Base-by-base conservation (phyloP, 768 basidiomycete species). In the Tylopilus sp. region DNA sequence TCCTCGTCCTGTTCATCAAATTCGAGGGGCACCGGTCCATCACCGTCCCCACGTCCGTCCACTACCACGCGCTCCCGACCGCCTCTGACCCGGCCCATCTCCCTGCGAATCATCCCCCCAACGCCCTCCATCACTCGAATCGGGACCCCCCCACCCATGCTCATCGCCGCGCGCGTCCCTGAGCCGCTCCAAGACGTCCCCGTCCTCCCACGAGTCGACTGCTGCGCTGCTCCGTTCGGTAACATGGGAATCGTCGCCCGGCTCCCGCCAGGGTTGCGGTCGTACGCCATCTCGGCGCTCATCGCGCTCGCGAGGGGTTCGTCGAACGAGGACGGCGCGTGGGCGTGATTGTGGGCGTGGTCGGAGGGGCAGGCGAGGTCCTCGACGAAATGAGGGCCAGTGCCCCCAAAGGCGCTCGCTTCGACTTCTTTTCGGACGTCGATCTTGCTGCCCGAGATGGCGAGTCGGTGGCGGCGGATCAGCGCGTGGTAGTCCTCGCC, bases 401-500 rank as follows among this genome's bases (percentile, higher is more conserved):
- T 38, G 7, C 56, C 21, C 6, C 71, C 25, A 53, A 78, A 81
- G 0, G 83, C 81, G 52, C 76, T 83, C 36, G 86, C 78, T 61
- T 86, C 82, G 9, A 93, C 86, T 45, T 87, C 82, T 45, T 76
- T 78, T 17, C 89, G 80, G 8, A 92, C 90, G 14, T 85, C 81
- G 50, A 93, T 79, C 76, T 80, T 83, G 33, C 63, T 45, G 2
- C 79, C 82, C 1, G 74, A 68, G 30, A 85, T 74, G 52, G 84
- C 82, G 42, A 88, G 75, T 49, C 82, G 80, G 55, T 80, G 81
- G 4, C 78, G 76, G 30, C 83, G 82, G 33, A 86, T 80, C n/a
- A 89, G 80, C 0, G 89, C 86, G 51, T 91, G 85, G 63, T 92
- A 90, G 59, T 92, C 85, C 56, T 86, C 83, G 13, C 83, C 82